Evolutionary conservation across 805 yeast genomes (phyloP), one percentile per base, ranked within the genome.

Genomic region (Starmerella sirachaensis): DNA sequence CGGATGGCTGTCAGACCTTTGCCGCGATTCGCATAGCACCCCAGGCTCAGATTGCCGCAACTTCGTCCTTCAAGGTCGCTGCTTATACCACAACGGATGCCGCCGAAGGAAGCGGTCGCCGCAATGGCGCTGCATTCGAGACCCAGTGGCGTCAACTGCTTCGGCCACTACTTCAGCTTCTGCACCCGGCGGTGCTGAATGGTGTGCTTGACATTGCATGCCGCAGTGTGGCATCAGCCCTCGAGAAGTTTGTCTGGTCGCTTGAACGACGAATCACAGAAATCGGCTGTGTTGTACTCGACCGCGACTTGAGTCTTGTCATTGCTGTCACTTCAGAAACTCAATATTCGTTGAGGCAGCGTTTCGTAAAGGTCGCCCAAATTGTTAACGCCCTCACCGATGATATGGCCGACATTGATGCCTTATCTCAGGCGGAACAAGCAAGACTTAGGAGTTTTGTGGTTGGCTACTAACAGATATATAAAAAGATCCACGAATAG

Each of bases 281-380:
- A 49, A 59, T 81, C 28, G 97, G 96, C 1, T 76, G 93, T 0
- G 68, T 84, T 14, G 79, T 76, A 46, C 62, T 91, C 34, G 97
- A 91, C 47, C 73, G 81, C 42, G 94, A 86, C 53, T 61, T 85
- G 17, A 73, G 85, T 32, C 65, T 72, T 19, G 67, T 88, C 23
- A 80, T 91, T 35, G 70, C 76, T 31, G 78, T 78, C 41, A 69
- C 82, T 5, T 50, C 57, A 13, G 56, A 93, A 33, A 77, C 74
- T 34, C 72, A 74, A 40, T 88, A 85, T 57, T 69, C 70, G 24
- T 61, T 85, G 48, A 66, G 95, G 42, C 91, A 83, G 43, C 71
- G 72, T 49, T 88, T 88, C 53, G 67, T 79, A 6, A 66, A 84
- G 41, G 74, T 84, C 5, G 84, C 94, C 0, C 97, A 88, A 56